phyloP scores from a whole-genome alignment of 495 filamentous ascomycete genomes.

The Rostrohypoxylon terebratum region DNA sequence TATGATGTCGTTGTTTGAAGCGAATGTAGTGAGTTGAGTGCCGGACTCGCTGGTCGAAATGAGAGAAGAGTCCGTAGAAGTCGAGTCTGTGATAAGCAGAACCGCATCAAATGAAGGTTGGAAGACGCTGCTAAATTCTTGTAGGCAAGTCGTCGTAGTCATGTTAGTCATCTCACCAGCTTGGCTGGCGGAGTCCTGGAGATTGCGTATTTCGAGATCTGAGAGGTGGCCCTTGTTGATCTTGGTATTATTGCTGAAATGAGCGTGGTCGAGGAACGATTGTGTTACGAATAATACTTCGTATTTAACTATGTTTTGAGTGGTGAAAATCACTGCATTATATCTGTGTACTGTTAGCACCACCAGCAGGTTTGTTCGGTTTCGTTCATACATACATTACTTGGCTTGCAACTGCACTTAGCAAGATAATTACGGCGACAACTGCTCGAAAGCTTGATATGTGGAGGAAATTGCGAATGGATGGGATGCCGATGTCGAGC shows the following conservation, averaged over 20 bases:
- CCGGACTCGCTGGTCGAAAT: conserved; percentile 45
- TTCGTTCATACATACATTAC: conserved; percentile 53
- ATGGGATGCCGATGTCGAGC: conserved; percentile 67
- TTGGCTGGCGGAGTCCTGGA: conserved; percentile 49
- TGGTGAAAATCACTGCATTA: conserved; percentile 60
- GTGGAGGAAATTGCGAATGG: conserved; percentile 59
- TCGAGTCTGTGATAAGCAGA: conserved; percentile 50
- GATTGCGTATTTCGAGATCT: conserved; percentile 49
- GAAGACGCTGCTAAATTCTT: conserved; percentile 46
- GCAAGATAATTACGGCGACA: conserved; percentile 54
- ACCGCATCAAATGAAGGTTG: conserved; percentile 49
- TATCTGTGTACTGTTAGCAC: conserved; percentile 51
- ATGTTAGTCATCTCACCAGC: conserved; percentile 30
- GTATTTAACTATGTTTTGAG: conserved; percentile 50
- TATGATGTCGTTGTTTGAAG: conserved; percentile 34
- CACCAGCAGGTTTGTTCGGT: background rate
- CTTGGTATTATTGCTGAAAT: conserved; percentile 51
- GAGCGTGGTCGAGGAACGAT: conserved; percentile 52
- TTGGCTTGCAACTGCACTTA: conserved; percentile 53
- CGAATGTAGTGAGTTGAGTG: conserved; percentile 34
- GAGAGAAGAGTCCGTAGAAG: conserved; percentile 49
- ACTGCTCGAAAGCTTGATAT: conserved; percentile 54
- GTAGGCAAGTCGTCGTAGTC: conserved; percentile 28
- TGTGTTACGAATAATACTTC: conserved; percentile 54
- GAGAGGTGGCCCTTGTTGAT: conserved; percentile 50